Conservation (phyloP, 495 filamentous ascomycete species). For the Aspergillus wentii region DNA sequence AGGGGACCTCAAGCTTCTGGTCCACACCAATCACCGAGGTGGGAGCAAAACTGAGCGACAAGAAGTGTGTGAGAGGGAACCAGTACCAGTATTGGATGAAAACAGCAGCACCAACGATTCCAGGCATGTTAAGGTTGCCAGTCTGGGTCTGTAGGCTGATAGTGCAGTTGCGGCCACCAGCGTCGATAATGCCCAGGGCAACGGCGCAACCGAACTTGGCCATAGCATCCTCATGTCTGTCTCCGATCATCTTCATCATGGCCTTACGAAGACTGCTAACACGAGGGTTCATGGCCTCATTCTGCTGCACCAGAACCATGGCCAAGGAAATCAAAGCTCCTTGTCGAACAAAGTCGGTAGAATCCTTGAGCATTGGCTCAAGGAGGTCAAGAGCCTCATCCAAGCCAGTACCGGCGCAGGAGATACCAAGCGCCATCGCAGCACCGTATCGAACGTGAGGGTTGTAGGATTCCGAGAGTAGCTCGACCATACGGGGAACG, state of each 20-base stretch:
- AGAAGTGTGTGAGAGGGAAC: constrained; percentile 98
- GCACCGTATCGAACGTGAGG: constrained; percentile 98
- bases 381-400: constrained; percentile 96
- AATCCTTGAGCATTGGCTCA: constrained; percentile 99
- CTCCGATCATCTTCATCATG: constrained; percentile 84
- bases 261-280: constrained; percentile 77
- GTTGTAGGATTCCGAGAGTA: constrained; percentile 97
- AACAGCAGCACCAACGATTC: constrained; percentile 94
- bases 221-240: constrained; percentile 99
- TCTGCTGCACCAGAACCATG: constrained; percentile 98
- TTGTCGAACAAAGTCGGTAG: constrained; percentile 96
- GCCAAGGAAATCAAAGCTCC: constrained; percentile 91
- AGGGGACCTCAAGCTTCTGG: constrained; percentile 88
- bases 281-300: constrained; percentile 91
- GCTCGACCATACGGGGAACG: constrained; percentile 98
- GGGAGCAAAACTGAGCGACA: constrained; percentile 87
- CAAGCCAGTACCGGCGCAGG: constrained; percentile 92
- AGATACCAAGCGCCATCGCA: constrained; percentile 97
- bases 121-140: constrained; percentile 95
- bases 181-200: constrained; percentile 95
- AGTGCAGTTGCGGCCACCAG: constrained; percentile 96
- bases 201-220: constrained; percentile 95
- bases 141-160: constrained; percentile 97
- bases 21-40: constrained; percentile 94
- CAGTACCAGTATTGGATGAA: constrained; percentile 99